These are phyloP conservation scores for Nitzschia palea DNA, from an alignment of 108 stramenopile species.

Conservation along the genomic window DNA sequence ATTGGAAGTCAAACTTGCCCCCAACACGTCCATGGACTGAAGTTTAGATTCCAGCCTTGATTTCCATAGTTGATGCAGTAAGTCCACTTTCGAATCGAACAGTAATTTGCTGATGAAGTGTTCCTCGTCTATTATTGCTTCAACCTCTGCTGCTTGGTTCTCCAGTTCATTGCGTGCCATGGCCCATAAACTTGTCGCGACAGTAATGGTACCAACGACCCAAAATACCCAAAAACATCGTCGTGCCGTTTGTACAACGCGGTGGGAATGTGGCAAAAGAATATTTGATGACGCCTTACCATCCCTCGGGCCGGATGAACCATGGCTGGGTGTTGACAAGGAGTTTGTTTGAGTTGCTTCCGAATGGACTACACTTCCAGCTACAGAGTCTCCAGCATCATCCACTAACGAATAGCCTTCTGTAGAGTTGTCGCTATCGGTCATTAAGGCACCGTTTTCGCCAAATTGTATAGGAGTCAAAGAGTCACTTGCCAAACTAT, in stretches of 20 bases:
- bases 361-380: not conserved
- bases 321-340: not conserved
- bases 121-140: not conserved
- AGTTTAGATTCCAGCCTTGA: not conserved
- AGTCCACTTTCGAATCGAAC: not conserved
- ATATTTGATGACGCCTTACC: not conserved
- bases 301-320: no score
- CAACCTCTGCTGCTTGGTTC: not conserved
- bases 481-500: not conserved
- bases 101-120: not conserved
- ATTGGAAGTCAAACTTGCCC: not conserved
- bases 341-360: not conserved
- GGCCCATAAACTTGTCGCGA: constrained; percentile 2
- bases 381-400: not conserved
- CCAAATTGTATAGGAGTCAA: no score
- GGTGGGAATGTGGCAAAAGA: not conserved
- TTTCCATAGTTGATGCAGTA: constrained; percentile 4
- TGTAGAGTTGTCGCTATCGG: not conserved
- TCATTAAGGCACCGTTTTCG: no score
- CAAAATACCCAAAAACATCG: constrained; percentile 5
- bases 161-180: not conserved
- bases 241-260: not conserved
- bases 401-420: constrained; percentile 5
- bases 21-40: not conserved
- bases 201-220: constrained; percentile 6